A percentile compares a stretch with the other conserved stretches of the same genome.
Evolutionary conservation across 2,329 filamentous ascomycete species (phyloP).

Genomic region (Dothideomycetes sp.): DNA sequence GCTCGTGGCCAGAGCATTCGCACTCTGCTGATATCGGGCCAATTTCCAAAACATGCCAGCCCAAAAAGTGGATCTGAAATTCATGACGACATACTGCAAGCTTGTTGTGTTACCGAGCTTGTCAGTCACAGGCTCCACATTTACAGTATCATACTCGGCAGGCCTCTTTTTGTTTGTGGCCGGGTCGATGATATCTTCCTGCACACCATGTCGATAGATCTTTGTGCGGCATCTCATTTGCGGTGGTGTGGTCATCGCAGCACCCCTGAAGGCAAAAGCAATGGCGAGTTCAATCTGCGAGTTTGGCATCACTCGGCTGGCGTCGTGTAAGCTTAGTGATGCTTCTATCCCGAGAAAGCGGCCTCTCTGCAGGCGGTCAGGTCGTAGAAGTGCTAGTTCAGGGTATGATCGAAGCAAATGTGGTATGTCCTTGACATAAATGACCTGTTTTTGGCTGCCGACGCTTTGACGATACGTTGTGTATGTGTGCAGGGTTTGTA

Average conservation of each 20-base stretch:
- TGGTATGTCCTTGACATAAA: neutral
- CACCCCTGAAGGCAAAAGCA: slow-evolving; percentile 1
- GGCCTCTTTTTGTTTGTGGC: slow-evolving; percentile 14
- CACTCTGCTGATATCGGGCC: slow-evolving; percentile 10
- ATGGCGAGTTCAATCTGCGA: neutral
- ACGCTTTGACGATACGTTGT: neutral
- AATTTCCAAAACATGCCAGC: slow-evolving; percentile 24
- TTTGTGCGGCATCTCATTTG: slow-evolving; percentile 3
- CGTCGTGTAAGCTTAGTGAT: slow-evolving; percentile 4
- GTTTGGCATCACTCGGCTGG: slow-evolving; percentile 1
- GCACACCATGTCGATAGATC: neutral
- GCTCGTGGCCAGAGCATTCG: slow-evolving; percentile 12
- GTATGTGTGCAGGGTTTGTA: slow-evolving; percentile 5
- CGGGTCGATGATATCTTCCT: neutral
- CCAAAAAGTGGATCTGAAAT: slow-evolving; percentile 35
- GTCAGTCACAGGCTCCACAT: slow-evolving; percentile 8
- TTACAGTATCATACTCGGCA: slow-evolving; percentile 12
- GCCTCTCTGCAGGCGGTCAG: neutral
- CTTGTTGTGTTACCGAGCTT: slow-evolving; percentile 16
- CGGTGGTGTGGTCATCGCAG: slow-evolving; percentile 12
- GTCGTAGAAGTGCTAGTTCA: neutral
- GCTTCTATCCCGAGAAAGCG: slow-evolving; percentile 2
- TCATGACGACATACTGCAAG: slow-evolving; percentile 15
- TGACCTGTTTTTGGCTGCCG: neutral
- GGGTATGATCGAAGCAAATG: slow-evolving; percentile 2